phyloP scores from a whole-genome alignment of 192 early-diverging fungal species.

The Paraglomus brasilianum region DNA sequence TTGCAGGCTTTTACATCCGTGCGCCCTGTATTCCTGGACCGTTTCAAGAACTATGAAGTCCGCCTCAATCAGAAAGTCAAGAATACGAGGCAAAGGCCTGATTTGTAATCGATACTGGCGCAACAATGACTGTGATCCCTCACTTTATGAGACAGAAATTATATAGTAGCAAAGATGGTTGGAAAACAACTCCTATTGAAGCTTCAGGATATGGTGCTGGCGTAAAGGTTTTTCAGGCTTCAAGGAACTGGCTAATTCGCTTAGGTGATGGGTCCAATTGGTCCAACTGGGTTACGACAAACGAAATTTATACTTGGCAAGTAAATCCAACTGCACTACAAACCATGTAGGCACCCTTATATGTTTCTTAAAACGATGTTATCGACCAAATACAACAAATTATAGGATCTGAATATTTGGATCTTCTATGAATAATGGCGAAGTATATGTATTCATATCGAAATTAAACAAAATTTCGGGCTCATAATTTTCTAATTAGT shows the following conservation, averaged over 20 bases:
- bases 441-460: conserved; percentile 18
- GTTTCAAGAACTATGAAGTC: too few species aligned
- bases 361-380: conserved; percentile 20
- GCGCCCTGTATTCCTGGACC: too few species aligned
- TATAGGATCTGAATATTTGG: neutral
- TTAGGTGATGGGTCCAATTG: conserved; percentile 23
- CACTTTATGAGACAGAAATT: too few species aligned
- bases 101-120: too few species aligned
- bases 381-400: conserved; percentile 7
- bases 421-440: conserved; percentile 13
- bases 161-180: too few species aligned
- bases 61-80: too few species aligned
- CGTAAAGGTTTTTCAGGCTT: too few species aligned
- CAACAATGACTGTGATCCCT: too few species aligned
- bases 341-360: neutral
- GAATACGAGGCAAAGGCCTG: too few species aligned
- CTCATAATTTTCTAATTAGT: conserved; percentile 16
- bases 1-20: too few species aligned
- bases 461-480: conserved; percentile 16
- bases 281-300: neutral
- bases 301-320: conserved; percentile 7
- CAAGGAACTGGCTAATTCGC: conserved; percentile 7
- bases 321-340: neutral
- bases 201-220: too few species aligned
- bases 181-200: too few species aligned